Conservation (phyloP, 108 stramenopile species). For the Craspedostauros australis region DNA sequence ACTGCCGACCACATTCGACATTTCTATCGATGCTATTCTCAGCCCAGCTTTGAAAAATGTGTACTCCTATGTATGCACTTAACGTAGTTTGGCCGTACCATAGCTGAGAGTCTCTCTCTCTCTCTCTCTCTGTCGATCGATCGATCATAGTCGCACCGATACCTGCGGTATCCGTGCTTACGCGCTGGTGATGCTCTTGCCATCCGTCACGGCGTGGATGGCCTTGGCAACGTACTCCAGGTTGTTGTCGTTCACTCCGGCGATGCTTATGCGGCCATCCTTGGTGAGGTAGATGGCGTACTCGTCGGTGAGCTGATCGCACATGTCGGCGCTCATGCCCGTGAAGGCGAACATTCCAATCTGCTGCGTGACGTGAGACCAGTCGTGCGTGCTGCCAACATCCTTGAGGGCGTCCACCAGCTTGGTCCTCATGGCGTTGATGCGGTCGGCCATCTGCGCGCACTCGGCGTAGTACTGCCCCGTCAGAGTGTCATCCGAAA, state of each 20-base stretch:
- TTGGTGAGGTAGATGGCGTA: constrained; percentile 91
- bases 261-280: constrained; percentile 97
- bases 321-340: constrained; percentile 91
- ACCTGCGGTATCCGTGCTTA: too few species aligned
- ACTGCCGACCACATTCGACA: too few species aligned
- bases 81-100: too few species aligned
- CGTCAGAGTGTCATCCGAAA: constrained; percentile 70
- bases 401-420: constrained; percentile 76
- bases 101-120: too few species aligned
- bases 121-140: too few species aligned
- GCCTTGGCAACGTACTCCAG: constrained; percentile 90
- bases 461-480: constrained; percentile 86
- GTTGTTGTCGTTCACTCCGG: constrained; percentile 93
- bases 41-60: too few species aligned
- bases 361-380: constrained; percentile 94
- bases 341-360: constrained; percentile 99
- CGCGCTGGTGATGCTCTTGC: constrained; percentile 53
- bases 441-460: constrained; percentile 90
- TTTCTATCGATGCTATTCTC: too few species aligned
- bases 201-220: constrained; percentile 88
- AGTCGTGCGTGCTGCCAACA: constrained; percentile 79
- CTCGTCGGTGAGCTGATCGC: constrained; percentile 74
- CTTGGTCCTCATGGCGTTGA: constrained; percentile 73
- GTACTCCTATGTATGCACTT: too few species aligned
- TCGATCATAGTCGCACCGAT: too few species aligned